A percentile compares a stretch with the other conserved stretches of the same genome.
Evolutionary conservation across 306 rosid species (phyloP).

Genomic region (Dicorynia guianensis): DNA sequence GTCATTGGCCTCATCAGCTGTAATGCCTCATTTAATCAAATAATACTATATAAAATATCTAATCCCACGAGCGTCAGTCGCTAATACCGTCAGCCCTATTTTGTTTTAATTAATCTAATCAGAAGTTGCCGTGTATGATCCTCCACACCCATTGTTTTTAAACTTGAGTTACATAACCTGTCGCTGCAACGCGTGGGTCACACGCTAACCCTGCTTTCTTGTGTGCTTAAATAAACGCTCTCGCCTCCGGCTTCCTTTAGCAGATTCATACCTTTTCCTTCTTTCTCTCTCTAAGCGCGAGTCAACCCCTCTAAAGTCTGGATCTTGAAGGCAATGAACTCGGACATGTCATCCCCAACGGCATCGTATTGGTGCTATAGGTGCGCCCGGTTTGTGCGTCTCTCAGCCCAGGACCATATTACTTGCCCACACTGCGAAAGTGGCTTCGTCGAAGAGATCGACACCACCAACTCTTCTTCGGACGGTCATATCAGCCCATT

Average conservation of each 20-base stretch:
- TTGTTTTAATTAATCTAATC: background rate
- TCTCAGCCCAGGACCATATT: slow-evolving; percentile 47
- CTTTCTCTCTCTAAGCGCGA: background rate
- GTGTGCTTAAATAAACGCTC: background rate
- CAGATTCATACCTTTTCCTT: background rate
- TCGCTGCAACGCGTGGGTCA: background rate
- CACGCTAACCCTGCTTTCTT: background rate
- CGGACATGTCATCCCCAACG: slow-evolving; percentile 50
- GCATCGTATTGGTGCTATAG: slow-evolving; percentile 92
- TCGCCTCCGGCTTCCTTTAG: background rate
- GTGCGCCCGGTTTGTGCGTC: slow-evolving; percentile 68
- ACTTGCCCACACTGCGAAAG: slow-evolving; percentile 76
- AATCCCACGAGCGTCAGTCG: no score
- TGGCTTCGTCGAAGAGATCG: slow-evolving; percentile 84
- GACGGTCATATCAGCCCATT: slow-evolving; percentile 42
- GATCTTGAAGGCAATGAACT: slow-evolving; percentile 34
- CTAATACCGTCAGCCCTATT: no score
- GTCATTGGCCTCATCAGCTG: no score
- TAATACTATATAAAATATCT: no score
- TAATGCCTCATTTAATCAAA: no score
- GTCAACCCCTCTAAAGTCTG: background rate
- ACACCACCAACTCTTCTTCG: slow-evolving; percentile 48
- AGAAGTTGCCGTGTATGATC: slow-evolving; percentile 18
- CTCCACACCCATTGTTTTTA: no score
- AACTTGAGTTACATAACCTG: no score